Base-by-base conservation (phyloP, 257 asterid genomes). In the Solanum piurae region DNA sequence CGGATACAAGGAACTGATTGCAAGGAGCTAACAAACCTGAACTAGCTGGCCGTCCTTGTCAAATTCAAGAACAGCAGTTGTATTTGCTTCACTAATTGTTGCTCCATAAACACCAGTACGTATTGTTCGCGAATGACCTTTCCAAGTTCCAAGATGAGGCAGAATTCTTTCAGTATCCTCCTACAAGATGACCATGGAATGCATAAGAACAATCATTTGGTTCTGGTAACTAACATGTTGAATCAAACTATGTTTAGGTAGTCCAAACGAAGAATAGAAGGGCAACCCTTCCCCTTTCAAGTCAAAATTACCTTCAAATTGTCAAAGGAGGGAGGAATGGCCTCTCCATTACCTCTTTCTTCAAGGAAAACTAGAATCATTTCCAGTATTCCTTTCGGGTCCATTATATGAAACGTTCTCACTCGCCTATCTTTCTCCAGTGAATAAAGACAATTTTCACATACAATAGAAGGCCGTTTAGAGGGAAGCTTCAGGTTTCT, bases 21-120 rank as follows among this genome's bases (percentile, higher is more conserved):
- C 87, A 62, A 85, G 88, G 74, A 80, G 86, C 38, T 68, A 86
- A 72, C 74, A 46, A 88, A 97, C 99, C 96, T 97, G 99, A 89
- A 92, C 75, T 86, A 97, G 95, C 88, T 93, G 95, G 60, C 98
- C 98, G 4, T 95, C 92, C 85, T 91, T 90, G 9, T 90, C 87
- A 87, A 93, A 91, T 92, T 95, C 96, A 90, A 95, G 96, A 87
- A 87, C 62, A 49, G 96, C 90, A 73, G 91, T 72, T 55, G 98
- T 97, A 87, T 92, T 94, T 27, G 98, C 98, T 94, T 93, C 93
- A 33, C 94, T 92, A 85, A 95, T 90, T 52, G 99, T 95, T 86
- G 98, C 94, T 84, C 98, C 99, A 87, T 95, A 97, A 76, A 97
- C 98, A 89, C 99, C 98, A 88, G 95, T 97, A 72, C 98, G 96